A percentile compares a stretch with the other conserved stretches of the same genome.
Evolutionary conservation across 768 basidiomycete species (phyloP).

Genomic region (Tulasnella calospora): DNA sequence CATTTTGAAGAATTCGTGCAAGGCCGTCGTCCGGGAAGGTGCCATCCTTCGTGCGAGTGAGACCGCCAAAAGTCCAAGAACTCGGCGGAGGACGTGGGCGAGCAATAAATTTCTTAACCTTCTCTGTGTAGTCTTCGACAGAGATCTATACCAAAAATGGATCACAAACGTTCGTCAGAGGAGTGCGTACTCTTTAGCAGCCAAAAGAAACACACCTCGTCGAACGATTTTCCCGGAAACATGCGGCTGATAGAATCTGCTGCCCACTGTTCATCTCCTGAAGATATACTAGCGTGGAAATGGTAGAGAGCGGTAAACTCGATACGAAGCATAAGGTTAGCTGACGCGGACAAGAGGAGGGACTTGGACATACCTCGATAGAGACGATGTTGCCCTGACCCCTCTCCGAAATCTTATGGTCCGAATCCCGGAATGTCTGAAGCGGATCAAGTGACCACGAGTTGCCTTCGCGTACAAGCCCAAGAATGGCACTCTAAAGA

Average conservation of each 20-base stretch:
- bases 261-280: constrained; percentile 37
- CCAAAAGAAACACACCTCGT: constrained; percentile 20
- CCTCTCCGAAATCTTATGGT: not conserved
- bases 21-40: constrained; percentile 33
- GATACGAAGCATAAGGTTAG: not conserved
- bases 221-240: constrained; percentile 33
- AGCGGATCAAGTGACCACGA: constrained; percentile 12
- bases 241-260: constrained; percentile 34
- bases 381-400: constrained; percentile 22
- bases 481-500: constrained; percentile 20
- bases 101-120: not conserved
- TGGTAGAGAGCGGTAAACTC: constrained; percentile 31
- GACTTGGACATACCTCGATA: not conserved
- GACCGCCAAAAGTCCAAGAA: constrained; percentile 36
- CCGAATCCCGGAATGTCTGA: not conserved
- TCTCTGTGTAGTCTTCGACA: constrained; percentile 16
- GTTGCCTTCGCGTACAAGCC: constrained; percentile 17
- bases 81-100: constrained; percentile 7
- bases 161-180: constrained; percentile 12
- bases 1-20: constrained; percentile 44
- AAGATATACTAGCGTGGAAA: constrained; percentile 38
- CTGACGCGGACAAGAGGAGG: no score
- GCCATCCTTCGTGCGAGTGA: constrained; percentile 34
- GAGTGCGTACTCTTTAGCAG: not conserved
- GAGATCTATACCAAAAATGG: constrained; percentile 27